Evolutionary conservation across 768 basidiomycete genomes (phyloP).

Genomic region (Baorangia bicolor): DNA sequence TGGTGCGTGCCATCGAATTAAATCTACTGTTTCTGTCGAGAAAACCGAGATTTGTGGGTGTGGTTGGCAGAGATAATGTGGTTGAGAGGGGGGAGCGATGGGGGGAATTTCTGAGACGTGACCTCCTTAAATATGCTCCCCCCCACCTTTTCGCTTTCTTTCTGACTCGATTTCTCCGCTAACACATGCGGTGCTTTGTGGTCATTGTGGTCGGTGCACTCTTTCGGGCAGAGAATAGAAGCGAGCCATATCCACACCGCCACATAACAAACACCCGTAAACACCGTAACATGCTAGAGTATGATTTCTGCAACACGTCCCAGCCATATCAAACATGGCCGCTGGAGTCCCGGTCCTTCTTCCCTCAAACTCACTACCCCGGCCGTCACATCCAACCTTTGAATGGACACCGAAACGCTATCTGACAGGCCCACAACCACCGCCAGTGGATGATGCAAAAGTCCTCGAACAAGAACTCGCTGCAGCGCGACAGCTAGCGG

Average conservation of each 20-base stretch:
- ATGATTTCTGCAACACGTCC: not conserved
- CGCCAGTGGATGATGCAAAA: constrained; percentile 74
- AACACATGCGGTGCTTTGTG: constrained; percentile 27
- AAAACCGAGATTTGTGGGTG: not conserved
- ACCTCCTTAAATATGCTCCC: constrained; percentile 17
- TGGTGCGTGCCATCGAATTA: constrained; percentile 67
- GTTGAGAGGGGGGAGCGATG: constrained; percentile 15
- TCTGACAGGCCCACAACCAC: constrained; percentile 67
- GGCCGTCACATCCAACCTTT: constrained; percentile 39
- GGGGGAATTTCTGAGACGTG: not conserved
- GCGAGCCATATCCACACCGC: constrained; percentile 6
- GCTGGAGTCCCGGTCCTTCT: constrained; percentile 52
- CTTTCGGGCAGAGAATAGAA: not conserved
- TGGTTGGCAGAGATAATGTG: constrained; percentile 17
- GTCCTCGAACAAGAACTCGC: constrained; percentile 79
- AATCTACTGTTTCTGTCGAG: not conserved
- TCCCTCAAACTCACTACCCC: constrained; percentile 42
- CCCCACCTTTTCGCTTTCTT: not conserved
- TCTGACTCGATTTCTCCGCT: constrained; percentile 17
- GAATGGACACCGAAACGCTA: constrained; percentile 81
- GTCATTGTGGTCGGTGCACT: constrained; percentile 31
- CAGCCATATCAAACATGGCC: constrained; percentile 12
- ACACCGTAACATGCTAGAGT: not conserved
- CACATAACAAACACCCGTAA: constrained; percentile 16
- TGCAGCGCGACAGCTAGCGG: constrained; percentile 64